phyloP scores from a whole-genome alignment of 306 rosid species.

The Castanea sativa region DNA sequence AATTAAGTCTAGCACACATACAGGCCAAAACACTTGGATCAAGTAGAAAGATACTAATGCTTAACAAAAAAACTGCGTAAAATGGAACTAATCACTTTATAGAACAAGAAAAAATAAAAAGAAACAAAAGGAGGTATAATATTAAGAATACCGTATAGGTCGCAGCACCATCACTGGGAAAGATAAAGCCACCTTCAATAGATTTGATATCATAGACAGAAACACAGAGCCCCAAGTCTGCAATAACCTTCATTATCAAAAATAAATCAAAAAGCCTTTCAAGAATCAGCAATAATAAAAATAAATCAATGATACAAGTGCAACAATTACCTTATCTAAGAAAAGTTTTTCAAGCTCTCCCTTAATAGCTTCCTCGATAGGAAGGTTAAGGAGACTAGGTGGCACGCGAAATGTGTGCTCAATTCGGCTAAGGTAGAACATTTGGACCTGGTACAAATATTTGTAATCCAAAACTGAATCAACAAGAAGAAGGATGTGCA shows the following conservation, averaged over 20 bases:
- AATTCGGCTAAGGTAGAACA: constrained; percentile 81
- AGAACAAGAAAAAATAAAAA: not conserved
- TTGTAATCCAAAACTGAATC: not conserved
- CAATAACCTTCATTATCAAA: constrained; percentile 53
- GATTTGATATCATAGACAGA: constrained; percentile 72
- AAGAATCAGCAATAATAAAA: constrained; percentile 8
- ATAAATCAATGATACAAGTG: not conserved
- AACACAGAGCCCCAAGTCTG: constrained; percentile 77
- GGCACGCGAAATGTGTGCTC: constrained; percentile 74
- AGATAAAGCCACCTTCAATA: constrained; percentile 66
- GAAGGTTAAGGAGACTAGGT: constrained; percentile 56
- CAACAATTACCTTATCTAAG: constrained; percentile 58
- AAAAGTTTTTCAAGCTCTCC: constrained; percentile 74
- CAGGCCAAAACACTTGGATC: too few species aligned
- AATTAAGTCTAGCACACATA: too few species aligned
- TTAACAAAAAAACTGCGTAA: too few species aligned
- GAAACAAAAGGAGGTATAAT: not conserved
- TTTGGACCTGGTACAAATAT: constrained; percentile 19
- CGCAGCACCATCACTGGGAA: constrained; percentile 74
- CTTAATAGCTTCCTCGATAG: constrained; percentile 57
- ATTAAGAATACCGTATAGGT: constrained; percentile 56
- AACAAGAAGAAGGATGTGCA: not conserved
- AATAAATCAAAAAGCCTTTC: constrained; percentile 11
- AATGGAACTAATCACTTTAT: too few species aligned
- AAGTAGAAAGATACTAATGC: too few species aligned